Percentiles rank a stretch among this genome's conserved stretches.
These are phyloP conservation scores for Sporothrix humicola DNA, from an alignment of 2,329 filamentous ascomycete genomes.

Conservation along the genomic window DNA sequence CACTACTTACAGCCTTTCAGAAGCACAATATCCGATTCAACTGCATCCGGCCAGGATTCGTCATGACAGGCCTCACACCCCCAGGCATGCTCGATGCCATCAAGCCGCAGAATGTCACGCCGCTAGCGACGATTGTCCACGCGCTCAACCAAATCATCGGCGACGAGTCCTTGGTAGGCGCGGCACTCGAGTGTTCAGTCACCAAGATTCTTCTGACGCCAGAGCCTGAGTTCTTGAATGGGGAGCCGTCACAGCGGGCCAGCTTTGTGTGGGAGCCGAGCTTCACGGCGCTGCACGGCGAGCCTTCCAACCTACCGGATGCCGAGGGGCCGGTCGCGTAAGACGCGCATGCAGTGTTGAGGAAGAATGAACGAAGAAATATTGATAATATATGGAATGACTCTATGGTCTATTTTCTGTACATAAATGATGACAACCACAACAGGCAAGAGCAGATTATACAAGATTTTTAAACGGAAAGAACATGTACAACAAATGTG, in stretches of 20 bases:
- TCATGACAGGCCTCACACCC: background rate
- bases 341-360: no score
- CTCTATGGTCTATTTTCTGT: background rate
- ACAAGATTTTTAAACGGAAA: no score
- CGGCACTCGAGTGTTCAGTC: background rate
- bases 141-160: background rate
- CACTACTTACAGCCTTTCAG: background rate
- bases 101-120: background rate
- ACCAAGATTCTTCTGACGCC: background rate
- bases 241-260: background rate
- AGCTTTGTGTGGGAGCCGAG: slow-evolving; percentile 2
- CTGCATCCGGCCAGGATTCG: slow-evolving; percentile 1
- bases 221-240: background rate
- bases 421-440: background rate
- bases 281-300: background rate
- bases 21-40: background rate
- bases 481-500: background rate
- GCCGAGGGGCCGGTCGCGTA: background rate
- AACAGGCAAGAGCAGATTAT: background rate
- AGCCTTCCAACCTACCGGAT: background rate
- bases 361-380: no score
- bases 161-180: background rate
- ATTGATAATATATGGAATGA: no score
- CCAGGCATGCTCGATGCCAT: background rate
- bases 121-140: background rate